These are phyloP conservation scores for Tuber indicum DNA, from an alignment of 495 filamentous ascomycete species.

Conservation along the genomic window DNA sequence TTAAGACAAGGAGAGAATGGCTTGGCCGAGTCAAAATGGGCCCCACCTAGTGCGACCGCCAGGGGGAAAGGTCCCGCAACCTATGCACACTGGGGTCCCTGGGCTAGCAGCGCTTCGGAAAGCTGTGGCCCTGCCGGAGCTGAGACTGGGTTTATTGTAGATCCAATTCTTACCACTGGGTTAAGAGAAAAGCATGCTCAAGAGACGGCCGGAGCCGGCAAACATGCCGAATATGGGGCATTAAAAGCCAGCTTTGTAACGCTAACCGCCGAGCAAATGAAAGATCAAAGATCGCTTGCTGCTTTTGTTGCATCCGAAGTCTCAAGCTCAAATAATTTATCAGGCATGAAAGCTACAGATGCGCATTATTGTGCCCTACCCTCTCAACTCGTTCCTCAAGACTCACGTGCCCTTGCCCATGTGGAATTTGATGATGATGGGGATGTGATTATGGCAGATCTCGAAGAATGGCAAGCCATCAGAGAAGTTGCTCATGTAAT, in stretches of 20 bases:
- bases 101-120: background rate
- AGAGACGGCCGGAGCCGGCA: background rate
- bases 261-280: background rate
- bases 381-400: background rate
- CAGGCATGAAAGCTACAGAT: background rate
- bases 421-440: slow-evolving; percentile 34
- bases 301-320: background rate
- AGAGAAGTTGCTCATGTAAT: slow-evolving; percentile 25
- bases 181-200: background rate
- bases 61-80: background rate
- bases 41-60: background rate
- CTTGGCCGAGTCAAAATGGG: background rate
- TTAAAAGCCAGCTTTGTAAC: background rate
- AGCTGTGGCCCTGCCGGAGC: background rate
- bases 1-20: background rate
- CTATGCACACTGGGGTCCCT: background rate
- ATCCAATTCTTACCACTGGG: background rate
- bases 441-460: slow-evolving; percentile 39
- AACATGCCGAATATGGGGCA: background rate
- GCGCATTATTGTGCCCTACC: background rate
- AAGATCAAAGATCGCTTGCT: background rate
- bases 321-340: background rate
- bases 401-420: background rate
- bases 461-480: slow-evolving; percentile 32
- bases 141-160: background rate